Percentiles rank a stretch among this genome's conserved stretches.
These are phyloP conservation scores for Trypanosoma rangeli DNA, from an alignment of 208 protist species.

Conservation along the genomic window DNA sequence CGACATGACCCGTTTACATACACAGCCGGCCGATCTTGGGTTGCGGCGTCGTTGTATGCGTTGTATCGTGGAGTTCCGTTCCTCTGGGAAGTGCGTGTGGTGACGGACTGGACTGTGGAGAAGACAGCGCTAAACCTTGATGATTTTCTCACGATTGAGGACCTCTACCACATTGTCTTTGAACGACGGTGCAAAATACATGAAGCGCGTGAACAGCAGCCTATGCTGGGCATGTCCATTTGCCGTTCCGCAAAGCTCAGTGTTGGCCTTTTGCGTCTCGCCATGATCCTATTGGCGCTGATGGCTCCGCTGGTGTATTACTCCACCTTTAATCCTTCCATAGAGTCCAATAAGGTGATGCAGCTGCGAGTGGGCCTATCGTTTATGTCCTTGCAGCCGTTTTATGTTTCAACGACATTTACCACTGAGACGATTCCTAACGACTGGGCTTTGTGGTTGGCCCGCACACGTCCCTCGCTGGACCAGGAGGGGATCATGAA, in stretches of 20 bases:
- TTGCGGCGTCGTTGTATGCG: constrained; percentile 40
- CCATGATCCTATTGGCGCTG: constrained; percentile 61
- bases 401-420: constrained; percentile 53
- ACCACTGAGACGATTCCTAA: constrained; percentile 22
- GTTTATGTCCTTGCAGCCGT: constrained; percentile 50
- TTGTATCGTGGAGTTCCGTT: constrained; percentile 70
- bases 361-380: constrained; percentile 43
- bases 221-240: constrained; percentile 38
- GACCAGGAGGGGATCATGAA: constrained; percentile 29
- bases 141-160: constrained; percentile 83
- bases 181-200: constrained; percentile 33
- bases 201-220: constrained; percentile 15
- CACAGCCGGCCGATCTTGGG: constrained; percentile 34
- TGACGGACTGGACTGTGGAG: constrained; percentile 80
- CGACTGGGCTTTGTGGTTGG: constrained; percentile 44
- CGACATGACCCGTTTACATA: constrained; percentile 65
- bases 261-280: constrained; percentile 44
- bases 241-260: constrained; percentile 36
- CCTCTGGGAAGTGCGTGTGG: constrained; percentile 67
- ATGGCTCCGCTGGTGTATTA: constrained; percentile 85
- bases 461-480: constrained; percentile 62
- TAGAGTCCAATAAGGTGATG: constrained; percentile 44
- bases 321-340: constrained; percentile 82
- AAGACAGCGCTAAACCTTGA: constrained; percentile 63
- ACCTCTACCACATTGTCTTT: constrained; percentile 65